phyloP scores from a whole-genome alignment of 2,329 filamentous ascomycete species.

The Incumbomyces lentus region DNA sequence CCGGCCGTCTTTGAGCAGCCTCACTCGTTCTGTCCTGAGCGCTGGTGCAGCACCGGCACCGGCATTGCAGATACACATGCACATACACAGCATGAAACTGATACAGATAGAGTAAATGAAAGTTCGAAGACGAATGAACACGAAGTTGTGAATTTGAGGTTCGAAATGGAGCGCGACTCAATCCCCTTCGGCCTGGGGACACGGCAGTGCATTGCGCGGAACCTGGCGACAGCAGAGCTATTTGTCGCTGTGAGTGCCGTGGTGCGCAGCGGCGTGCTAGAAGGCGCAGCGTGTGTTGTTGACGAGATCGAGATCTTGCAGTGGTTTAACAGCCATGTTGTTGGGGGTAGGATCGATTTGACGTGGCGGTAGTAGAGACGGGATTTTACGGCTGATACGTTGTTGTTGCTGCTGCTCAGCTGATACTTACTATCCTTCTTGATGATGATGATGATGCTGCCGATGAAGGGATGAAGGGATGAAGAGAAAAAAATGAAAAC shows the following conservation, averaged over 20 bases:
- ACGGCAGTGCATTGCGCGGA: constrained; percentile 42
- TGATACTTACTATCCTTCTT: too few species aligned
- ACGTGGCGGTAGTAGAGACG: constrained; percentile 9
- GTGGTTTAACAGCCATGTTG: constrained; percentile 47
- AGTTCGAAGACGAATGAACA: constrained; percentile 23
- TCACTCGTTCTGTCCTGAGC: constrained; percentile 35
- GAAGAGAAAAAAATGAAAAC: too few species aligned
- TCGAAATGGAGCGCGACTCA: constrained; percentile 34
- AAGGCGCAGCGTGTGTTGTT: constrained; percentile 28
- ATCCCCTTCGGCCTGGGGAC: constrained; percentile 42
- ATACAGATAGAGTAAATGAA: constrained; percentile 17
- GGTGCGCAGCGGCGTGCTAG: constrained; percentile 34
- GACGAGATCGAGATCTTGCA: constrained; percentile 41
- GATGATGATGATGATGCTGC: too few species aligned
- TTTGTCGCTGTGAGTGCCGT: constrained; percentile 34
- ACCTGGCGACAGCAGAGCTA: constrained; percentile 38
- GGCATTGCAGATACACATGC: too few species aligned
- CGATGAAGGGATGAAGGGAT: too few species aligned
- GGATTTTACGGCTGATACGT: too few species aligned
- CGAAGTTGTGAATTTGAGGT: too few species aligned
- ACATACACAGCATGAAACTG: too few species aligned
- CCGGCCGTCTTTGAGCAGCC: constrained; percentile 35
- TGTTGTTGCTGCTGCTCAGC: too few species aligned
- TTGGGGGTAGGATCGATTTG: constrained; percentile 36
- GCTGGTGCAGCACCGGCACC: constrained; percentile 28